Conservation (phyloP, 352 stramenopile species). For the Phytophthora hibernalis region DNA sequence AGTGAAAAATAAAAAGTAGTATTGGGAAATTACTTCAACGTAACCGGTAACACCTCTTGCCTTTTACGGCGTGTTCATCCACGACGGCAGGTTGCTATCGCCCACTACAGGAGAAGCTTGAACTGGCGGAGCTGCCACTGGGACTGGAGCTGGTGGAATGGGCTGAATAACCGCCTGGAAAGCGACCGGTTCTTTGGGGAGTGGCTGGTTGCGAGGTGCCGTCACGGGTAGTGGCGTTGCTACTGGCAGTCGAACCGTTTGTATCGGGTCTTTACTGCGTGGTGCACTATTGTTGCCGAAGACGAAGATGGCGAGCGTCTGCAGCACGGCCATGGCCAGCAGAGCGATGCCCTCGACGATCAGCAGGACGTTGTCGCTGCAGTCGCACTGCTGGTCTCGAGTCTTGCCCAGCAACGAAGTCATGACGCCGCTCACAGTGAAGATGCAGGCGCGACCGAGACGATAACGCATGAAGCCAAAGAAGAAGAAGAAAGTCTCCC, state of each 20-base stretch:
- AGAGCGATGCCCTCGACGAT: constrained; percentile 65
- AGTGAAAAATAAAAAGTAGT: background rate
- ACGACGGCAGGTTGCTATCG: constrained; percentile 35
- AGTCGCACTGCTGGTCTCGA: constrained; percentile 58
- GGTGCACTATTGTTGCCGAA: constrained; percentile 61
- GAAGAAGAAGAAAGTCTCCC: constrained; percentile 79
- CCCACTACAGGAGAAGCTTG: constrained; percentile 3
- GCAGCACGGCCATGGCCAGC: constrained; percentile 49
- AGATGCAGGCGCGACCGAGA: constrained; percentile 62
- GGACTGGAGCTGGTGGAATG: constrained; percentile 1
- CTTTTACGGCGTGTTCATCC: constrained; percentile 36
- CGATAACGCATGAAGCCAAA: constrained; percentile 86
- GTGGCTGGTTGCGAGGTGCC: background rate
- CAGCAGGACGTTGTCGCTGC: constrained; percentile 55
- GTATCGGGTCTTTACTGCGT: constrained; percentile 14
- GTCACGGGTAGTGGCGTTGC: constrained; percentile 6
- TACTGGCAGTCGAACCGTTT: constrained; percentile 3
- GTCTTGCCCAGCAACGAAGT: constrained; percentile 66
- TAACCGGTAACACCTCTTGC: constrained; percentile 14
- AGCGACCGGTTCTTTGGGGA: constrained; percentile 13
- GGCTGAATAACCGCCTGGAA: constrained; percentile 41
- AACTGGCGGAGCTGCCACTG: background rate
- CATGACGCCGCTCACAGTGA: constrained; percentile 68
- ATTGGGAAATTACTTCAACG: constrained; percentile 25
- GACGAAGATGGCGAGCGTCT: constrained; percentile 53